Evolutionary conservation across 2,329 filamentous ascomycete genomes (phyloP), one percentile per base, ranked within the genome.

Genomic region (Hypoxylon rubiginosum): DNA sequence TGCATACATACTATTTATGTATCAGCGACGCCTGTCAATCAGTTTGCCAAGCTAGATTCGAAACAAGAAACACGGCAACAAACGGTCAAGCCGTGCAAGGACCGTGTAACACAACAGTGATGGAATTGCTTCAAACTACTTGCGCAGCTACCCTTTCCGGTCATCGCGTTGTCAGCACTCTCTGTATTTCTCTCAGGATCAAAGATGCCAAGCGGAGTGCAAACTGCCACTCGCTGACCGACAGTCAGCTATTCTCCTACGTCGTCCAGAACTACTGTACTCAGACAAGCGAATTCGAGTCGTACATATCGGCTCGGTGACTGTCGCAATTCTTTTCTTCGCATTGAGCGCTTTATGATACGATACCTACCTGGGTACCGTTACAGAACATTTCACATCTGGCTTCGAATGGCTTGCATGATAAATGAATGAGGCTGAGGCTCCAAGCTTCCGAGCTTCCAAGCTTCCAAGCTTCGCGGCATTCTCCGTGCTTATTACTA

Each of bases 11-110:
- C 36, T 13, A n/a, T 19, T 19, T 43, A 17, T 43, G 17, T 19
- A 43, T 43, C n/a, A 43, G 4, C 39, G n/a, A 43, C 39, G n/a
- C 6, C n/a, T n/a, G 39, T 9, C n/a, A 19, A 24, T 30, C 15
- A 15, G 51, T 28, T 49, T 43, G 70, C 70, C 70, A 72, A 72
- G 68, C 43, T 57, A 36, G 54, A 49, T 54, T 62, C 64, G 68
- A 72, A 71, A 72, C 70, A 65, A 67, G 64, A 69, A 71, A 72
- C 64, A 67, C 51, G 50, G 56, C 57, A 43, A 21, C 60, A 64
- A 60, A 65, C 49, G 19, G 21, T 7, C 10, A 17, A 24, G 32
- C 11, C 34, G 34, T 36, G 34, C 34, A 36, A 36, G 7, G 11
- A 36, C 10, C n/a, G n/a, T 43, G 53, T 50, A 32, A 39, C 50